Evolutionary conservation across 768 basidiomycete species (phyloP), one percentile per base, ranked within the genome.

Genomic region (Ramaria rubella): DNA sequence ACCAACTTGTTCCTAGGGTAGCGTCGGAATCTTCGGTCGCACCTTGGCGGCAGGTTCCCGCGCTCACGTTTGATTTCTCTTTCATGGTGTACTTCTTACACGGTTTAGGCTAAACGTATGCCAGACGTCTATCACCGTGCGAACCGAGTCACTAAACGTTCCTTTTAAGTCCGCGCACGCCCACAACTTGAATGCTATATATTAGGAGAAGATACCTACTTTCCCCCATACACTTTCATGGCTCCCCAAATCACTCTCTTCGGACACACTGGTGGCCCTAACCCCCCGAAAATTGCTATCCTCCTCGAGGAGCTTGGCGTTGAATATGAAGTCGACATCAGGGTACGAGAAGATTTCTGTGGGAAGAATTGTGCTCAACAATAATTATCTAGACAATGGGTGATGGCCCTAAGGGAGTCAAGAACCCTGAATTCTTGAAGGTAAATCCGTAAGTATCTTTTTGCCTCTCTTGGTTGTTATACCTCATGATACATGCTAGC

Each of bases 401-500:
- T 11, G 52, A 54, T 14, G 52, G 52, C 21, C 52, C 38, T 14
- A 17, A 24, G 3, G 52, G 52, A 14, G 52, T 54, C 34, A 54
- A 54, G 24, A 26, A 40, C 11, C 52, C 52, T 3, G 52, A 44
- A 11, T 54, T 44, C 24, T 54, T 54, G 15, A 44, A 40, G 15
- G 43, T 54, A 12, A 54, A 54, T n/a, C 52, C 52, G 52, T 54
- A 54, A 8, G 38, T 44, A n/a, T 44, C 14, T 21, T 17, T 14
- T 42, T 42, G n/a, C n/a, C n/a, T 42, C n/a, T 42, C 40, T 42
- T 2, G 17, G 23, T n/a, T 42, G 5, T n/a, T 42, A 1, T n/a
- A 42, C n/a, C 40, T 42, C 36, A 23, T 42, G n/a, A 8, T 7
- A 12, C 8, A 15, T 42, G 21, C 15, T 26, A 54, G 52, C 7